Conservation (phyloP, 106 monocot species). For the Ottelia alismoides region DNA sequence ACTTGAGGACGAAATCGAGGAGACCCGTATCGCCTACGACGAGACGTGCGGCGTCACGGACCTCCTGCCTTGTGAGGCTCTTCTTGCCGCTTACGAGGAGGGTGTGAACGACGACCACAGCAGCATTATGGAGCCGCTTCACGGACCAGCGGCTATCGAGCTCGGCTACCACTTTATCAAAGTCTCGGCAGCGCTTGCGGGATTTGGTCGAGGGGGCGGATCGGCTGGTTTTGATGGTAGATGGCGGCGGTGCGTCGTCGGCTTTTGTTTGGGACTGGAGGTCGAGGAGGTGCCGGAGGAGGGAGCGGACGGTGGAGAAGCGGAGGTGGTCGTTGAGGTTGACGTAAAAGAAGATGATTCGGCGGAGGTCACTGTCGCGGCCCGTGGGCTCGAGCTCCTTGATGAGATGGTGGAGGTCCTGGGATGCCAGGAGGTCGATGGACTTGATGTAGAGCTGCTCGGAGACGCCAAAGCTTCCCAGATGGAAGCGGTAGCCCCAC, state of each 20-base stretch:
- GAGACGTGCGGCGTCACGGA: conserved; percentile 32
- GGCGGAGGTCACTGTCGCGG: conserved; percentile 12
- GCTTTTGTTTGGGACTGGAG: conserved; percentile 15
- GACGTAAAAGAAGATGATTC: conserved; percentile 27
- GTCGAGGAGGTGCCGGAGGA: conserved; percentile 54
- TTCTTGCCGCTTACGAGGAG: conserved; percentile 27
- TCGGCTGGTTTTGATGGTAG: too few species aligned
- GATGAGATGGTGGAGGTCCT: conserved; percentile 35
- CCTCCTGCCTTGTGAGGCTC: conserved; percentile 78
- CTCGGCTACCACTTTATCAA: conserved; percentile 33
- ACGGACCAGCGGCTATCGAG: conserved; percentile 68
- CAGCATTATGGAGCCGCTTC: conserved; percentile 41
- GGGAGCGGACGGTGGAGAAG: conserved; percentile 29
- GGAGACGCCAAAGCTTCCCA: conserved; percentile 59
- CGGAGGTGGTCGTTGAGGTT: conserved; percentile 11
- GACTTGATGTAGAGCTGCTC: conserved; percentile 23
- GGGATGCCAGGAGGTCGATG: conserved; percentile 30
- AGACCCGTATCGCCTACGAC: conserved; percentile 90
- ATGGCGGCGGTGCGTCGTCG: background rate
- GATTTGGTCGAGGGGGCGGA: too few species aligned
- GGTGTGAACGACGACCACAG: conserved; percentile 58
- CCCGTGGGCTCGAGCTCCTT: conserved; percentile 9
- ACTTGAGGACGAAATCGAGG: conserved; percentile 89
- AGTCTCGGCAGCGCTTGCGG: conserved; percentile 16
- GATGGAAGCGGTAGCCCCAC: conserved; percentile 69